phyloP scores from a whole-genome alignment of 176 grass and related monocot genomes.

The Poa pratensis region DNA sequence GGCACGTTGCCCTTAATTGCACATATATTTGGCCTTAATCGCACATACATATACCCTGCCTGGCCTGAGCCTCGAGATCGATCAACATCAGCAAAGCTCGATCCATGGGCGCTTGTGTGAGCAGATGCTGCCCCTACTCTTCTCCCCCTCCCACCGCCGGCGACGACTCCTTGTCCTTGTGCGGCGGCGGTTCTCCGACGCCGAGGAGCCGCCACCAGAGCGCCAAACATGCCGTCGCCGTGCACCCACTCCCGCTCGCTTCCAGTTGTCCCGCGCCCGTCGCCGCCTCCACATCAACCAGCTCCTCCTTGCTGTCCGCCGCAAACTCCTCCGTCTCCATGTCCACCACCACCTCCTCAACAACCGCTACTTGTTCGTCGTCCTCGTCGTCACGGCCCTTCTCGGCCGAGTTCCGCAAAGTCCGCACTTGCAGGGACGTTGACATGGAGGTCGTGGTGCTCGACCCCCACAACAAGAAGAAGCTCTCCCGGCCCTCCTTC shows the following conservation, averaged over 20 bases:
- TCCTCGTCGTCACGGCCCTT: background rate
- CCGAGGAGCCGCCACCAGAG: background rate
- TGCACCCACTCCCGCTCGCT: background rate
- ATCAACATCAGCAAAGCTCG: background rate
- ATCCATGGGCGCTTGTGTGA: constrained; percentile 1
- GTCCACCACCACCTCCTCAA: background rate
- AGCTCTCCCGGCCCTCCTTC: background rate
- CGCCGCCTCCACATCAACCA: background rate
- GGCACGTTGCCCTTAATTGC: constrained; percentile 1
- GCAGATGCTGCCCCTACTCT: background rate
- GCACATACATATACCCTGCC: background rate
- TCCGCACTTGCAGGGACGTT: background rate
- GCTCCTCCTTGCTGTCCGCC: background rate
- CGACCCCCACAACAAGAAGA: background rate
- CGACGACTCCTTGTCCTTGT: background rate
- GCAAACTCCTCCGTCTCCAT: background rate
- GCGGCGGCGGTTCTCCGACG: background rate
- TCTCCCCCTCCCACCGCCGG: constrained; percentile 1
- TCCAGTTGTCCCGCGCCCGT: background rate
- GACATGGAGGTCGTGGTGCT: constrained; percentile 16
- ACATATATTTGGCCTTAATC: background rate
- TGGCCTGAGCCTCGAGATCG: background rate
- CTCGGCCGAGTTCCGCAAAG: background rate
- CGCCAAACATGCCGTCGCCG: background rate
- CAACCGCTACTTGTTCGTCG: background rate